Evolutionary conservation across 2,329 filamentous ascomycete species (phyloP), one percentile per base, ranked within the genome.

Genomic region (Paraphoma chrysanthemicola): DNA sequence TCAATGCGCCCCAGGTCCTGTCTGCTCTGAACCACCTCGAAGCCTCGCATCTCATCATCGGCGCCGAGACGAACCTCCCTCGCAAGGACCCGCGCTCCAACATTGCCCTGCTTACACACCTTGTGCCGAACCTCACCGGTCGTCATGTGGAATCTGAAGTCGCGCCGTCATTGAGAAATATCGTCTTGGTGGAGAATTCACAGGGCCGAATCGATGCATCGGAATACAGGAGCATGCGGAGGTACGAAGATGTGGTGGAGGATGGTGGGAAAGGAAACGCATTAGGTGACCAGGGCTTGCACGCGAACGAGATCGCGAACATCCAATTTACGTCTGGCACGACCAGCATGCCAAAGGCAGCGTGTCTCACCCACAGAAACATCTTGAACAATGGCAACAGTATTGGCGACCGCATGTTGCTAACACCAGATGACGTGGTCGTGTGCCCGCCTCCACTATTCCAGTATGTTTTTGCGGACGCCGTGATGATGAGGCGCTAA

Each of bases 251-350:
- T 45, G 70, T 85, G 38, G 64, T 82, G 16, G 79, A 82, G 28
- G 75, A 84, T 57, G 77, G 80, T 5, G 73, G 72, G n/a, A 69
- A 77, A 53, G 70, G 69, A 46, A 58, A 54, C 46, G 56, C 75
- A 58, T 53, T 90, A 78, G 67, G 77, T 69, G 58, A 80, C 77
- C 73, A 81, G 23, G 79, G 79, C 0, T 80, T 89, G 1, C 64
- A 81, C 14, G 82, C 87, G 0, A 75, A 85, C 58, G 94, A 98
- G 48, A 87, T 90, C 2, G 89, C 96, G 64, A 98, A 97, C 73
- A 97, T 98, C 62, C 94, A 98, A 76, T 98, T 98, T 80, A 99
- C 95, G 0, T 94, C 90, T 0, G 95, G 94, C n/a, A 98, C 95
- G 0, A 98, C 95, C 0, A 91, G 91, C 0, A 83, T 86, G 69